Evolutionary conservation across 2,329 filamentous ascomycete genomes (phyloP).

Genomic region (Drechslerella coelobrocha): DNA sequence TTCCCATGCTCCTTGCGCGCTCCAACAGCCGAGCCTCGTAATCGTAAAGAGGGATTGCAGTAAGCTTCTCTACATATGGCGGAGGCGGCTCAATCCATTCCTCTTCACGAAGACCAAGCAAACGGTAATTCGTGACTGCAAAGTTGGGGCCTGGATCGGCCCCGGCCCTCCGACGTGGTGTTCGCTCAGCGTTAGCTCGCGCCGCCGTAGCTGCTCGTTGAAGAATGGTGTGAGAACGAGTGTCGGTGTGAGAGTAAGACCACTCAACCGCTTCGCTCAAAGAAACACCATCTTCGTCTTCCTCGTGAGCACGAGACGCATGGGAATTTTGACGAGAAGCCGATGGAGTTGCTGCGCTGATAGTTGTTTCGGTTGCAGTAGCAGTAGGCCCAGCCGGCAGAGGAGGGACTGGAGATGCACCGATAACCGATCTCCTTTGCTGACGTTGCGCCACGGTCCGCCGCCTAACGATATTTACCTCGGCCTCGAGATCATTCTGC

Average conservation of each 20-base stretch:
- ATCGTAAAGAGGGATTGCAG: slow-evolving; percentile 49
- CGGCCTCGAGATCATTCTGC: slow-evolving; percentile 74
- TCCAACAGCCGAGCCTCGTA: slow-evolving; percentile 46
- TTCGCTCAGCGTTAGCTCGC: slow-evolving; percentile 50
- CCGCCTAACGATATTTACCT: slow-evolving; percentile 78
- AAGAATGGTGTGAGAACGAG: slow-evolving; percentile 53
- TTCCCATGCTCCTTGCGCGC: slow-evolving; percentile 45
- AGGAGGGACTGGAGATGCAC: slow-evolving; percentile 32
- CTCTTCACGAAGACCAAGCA: slow-evolving; percentile 51
- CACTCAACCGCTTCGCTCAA: slow-evolving; percentile 52
- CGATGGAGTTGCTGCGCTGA: slow-evolving; percentile 13
- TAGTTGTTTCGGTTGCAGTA: slow-evolving; percentile 14
- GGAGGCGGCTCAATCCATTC: slow-evolving; percentile 55
- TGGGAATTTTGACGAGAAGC: slow-evolving; percentile 25
- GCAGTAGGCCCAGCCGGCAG: slow-evolving; percentile 14
- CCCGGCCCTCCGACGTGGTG: slow-evolving; percentile 50
- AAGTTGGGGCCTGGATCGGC: slow-evolving; percentile 53
- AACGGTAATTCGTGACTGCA: slow-evolving; percentile 49
- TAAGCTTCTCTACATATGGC: slow-evolving; percentile 52
- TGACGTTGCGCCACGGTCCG: slow-evolving; percentile 71
- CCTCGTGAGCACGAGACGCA: slow-evolving; percentile 23
- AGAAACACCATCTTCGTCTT: slow-evolving; percentile 51
- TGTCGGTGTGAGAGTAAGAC: slow-evolving; percentile 54
- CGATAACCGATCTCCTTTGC: slow-evolving; percentile 31
- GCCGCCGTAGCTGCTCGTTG: slow-evolving; percentile 53